Evolutionary conservation across 2,329 filamentous ascomycete species (phyloP), one percentile per base, ranked within the genome.

Genomic region (Monosporascus sp.): DNA sequence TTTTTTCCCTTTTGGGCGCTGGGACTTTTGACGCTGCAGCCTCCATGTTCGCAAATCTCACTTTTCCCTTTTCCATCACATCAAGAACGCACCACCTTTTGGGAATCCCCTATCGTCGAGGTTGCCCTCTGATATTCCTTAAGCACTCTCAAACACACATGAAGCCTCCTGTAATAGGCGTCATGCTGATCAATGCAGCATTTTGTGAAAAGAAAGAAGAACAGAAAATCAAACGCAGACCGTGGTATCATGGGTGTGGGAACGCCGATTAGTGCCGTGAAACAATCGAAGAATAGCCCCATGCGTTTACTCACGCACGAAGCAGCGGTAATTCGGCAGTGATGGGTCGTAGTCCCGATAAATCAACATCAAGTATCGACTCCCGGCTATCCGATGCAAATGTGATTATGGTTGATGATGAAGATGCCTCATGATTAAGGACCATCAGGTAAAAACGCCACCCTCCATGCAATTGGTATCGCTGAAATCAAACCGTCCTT

Each of bases 221-320:
- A 25, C 20, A 43, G 2, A 46, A 62, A 63, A 66, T 53, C 58
- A 67, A 65, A 64, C 60, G 62, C 62, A 61, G 58, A 62, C 60
- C 65, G 58, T 68, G 66, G 66, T 68, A 68, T 68, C 66, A 66
- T 68, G 60, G 60, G 58, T 57, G 58, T 60, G 57, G 55, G 58
- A 68, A 67, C 65, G 65, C 66, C 65, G 57, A 58, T 59, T 54
- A 60, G 54, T 62, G 60, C 57, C 54, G 57, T 53, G 53, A 59
- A 59, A 59, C 57, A 59, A 54, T 59, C 41, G 48, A 60, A 60
- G 53, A 58, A 53, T 54, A 55, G 55, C 59, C 60, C 55, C 54
- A 50, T 52, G 38, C 56, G 53, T 50, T 51, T 47, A 57, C 54
- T 60, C 49, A 53, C 50, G 53, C 41, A 55, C 50, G 39, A 52